Evolutionary conservation across 2,329 filamentous ascomycete species (phyloP).

Genomic region (Monilinia fructigena): DNA sequence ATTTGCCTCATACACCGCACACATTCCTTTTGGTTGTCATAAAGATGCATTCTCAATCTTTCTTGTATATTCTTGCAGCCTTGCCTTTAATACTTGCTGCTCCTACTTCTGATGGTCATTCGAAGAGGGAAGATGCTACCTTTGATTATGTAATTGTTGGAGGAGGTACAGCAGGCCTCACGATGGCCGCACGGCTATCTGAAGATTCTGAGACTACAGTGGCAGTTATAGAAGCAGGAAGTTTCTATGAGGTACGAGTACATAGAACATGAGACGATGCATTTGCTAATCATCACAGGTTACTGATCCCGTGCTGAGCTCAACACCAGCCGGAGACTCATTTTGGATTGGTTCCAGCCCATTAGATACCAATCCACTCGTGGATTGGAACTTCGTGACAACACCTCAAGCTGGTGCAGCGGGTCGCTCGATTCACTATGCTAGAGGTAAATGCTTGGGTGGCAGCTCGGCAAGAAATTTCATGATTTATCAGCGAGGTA

Average conservation of each 20-base stretch:
- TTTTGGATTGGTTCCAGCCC: conserved; percentile 14
- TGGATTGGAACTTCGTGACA: conserved; percentile 14
- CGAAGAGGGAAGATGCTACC: conserved; percentile 1
- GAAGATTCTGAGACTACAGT: conserved; percentile 53
- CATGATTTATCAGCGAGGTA: conserved; percentile 31
- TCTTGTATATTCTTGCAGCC: not conserved
- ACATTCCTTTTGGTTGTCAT: not conserved
- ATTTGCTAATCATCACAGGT: not conserved
- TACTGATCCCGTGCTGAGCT: not conserved
- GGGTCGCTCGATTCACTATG: conserved; percentile 25
- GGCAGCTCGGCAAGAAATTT: conserved; percentile 43
- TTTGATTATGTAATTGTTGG: conserved; percentile 48
- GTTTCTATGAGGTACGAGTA: conserved; percentile 3
- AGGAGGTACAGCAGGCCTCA: conserved; percentile 47
- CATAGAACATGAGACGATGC: not conserved
- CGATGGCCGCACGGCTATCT: conserved; percentile 48
- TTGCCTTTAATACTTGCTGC: not conserved
- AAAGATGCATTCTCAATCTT: conserved; percentile 2
- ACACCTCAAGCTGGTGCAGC: conserved; percentile 4
- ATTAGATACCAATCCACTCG: not conserved
- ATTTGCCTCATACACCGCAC: not conserved
- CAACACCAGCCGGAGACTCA: conserved; percentile 11
- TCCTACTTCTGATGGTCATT: not conserved
- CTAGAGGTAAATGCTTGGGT: conserved; percentile 42
- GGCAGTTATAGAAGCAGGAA: conserved; percentile 28